Evolutionary conservation across 164 flowering plant species (phyloP).

Genomic region (Macadamia tetraphylla): DNA sequence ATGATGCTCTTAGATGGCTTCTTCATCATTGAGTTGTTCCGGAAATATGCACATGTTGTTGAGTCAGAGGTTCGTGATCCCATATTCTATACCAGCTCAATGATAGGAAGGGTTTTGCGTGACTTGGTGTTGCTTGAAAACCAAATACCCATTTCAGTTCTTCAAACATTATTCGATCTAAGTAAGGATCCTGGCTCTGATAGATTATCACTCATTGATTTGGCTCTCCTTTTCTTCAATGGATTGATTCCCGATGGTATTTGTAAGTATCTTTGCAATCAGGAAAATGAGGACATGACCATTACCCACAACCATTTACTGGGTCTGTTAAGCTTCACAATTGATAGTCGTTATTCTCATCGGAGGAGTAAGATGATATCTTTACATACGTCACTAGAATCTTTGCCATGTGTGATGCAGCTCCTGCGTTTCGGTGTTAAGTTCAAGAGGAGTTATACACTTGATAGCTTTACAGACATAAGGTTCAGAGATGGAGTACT

Average conservation of each 20-base stretch:
- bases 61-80: constrained; percentile 30
- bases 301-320: constrained; percentile 19
- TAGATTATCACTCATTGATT: constrained; percentile 10
- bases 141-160: too few relatives aligned
- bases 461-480: constrained; percentile 21
- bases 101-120: constrained; percentile 36
- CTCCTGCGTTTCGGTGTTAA: too few relatives aligned
- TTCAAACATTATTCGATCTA: too few relatives aligned
- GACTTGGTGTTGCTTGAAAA: constrained; percentile 33
- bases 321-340: constrained; percentile 19
- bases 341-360: too few relatives aligned
- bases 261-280: too few relatives aligned
- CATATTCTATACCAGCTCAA: constrained; percentile 34
- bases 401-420: too few relatives aligned
- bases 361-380: too few relatives aligned
- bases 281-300: neutral
- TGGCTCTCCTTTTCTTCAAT: constrained; percentile 29
- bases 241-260: too few relatives aligned
- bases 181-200: neutral
- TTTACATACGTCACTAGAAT: too few relatives aligned
- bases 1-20: neutral
- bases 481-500: constrained; percentile 23
- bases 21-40: constrained; percentile 36
- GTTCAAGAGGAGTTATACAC: too few relatives aligned
- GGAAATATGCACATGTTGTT: neutral